phyloP scores from a whole-genome alignment of 208 protist genomes.

The Acanthamoeba lenticulata region DNA sequence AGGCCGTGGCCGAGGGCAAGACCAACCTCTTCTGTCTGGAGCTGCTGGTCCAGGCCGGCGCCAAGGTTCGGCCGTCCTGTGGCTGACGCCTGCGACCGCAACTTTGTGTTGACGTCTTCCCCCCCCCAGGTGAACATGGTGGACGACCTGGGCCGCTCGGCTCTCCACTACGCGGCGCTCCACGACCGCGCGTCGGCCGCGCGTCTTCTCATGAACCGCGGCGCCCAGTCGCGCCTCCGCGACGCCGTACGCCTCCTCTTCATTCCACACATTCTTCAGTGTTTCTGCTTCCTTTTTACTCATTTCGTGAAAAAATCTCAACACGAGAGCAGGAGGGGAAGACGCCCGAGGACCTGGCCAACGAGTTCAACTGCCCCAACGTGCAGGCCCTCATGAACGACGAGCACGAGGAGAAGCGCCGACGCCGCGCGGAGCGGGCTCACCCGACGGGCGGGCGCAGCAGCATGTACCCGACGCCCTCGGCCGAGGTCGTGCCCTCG shows the following conservation, averaged over 20 bases:
- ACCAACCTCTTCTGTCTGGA: slow-evolving; percentile 52
- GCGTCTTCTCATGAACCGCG: background rate
- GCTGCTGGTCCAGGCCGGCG: background rate
- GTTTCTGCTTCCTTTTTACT: background rate
- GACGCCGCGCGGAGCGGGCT: background rate
- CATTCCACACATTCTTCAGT: background rate
- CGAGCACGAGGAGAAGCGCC: background rate
- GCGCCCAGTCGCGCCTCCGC: background rate
- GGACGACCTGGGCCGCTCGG: background rate
- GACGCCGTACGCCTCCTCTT: background rate
- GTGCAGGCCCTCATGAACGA: background rate
- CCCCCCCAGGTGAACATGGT: slow-evolving; percentile 1
- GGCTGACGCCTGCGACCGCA: too few species aligned
- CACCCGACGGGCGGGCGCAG: background rate
- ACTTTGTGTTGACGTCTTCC: background rate
- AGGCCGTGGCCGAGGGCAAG: slow-evolving; percentile 14
- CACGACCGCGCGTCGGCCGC: background rate
- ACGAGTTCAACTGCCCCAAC: slow-evolving; percentile 5
- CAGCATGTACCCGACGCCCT: background rate
- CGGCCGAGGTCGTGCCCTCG: background rate
- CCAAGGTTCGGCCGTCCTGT: background rate
- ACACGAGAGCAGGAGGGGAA: background rate
- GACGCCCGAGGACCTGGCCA: slow-evolving; percentile 6
- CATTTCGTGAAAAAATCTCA: background rate
- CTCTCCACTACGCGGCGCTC: background rate